Conservation (phyloP, 176 grass and related monocot genomes). For the Hordeum marinum region DNA sequence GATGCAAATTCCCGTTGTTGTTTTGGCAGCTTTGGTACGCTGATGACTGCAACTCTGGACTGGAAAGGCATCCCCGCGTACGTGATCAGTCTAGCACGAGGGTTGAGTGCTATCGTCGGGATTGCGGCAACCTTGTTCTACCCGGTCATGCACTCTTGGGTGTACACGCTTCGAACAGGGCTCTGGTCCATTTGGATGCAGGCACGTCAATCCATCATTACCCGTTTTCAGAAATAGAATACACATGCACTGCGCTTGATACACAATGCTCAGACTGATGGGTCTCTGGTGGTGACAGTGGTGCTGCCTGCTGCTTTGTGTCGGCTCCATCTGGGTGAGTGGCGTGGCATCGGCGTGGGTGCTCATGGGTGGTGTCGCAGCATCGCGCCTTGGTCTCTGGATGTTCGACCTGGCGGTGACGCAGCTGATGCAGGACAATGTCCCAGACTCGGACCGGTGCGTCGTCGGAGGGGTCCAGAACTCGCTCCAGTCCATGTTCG, state of each 20-base stretch:
- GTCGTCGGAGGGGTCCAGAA: conserved; percentile 76
- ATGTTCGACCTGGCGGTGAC: conserved; percentile 86
- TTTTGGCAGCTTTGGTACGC: neutral
- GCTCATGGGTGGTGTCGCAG: conserved; percentile 74
- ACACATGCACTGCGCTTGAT: too few relatives aligned
- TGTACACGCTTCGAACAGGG: conserved; percentile 62
- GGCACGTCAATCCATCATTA: neutral
- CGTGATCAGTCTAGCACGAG: conserved; percentile 65
- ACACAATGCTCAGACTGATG: too few relatives aligned
- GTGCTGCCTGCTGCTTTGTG: conserved; percentile 72
- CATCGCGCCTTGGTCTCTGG: conserved; percentile 80
- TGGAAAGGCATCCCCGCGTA: conserved; percentile 48
- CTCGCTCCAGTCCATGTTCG: conserved; percentile 80
- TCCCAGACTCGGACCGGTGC: conserved; percentile 65
- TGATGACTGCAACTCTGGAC: neutral
- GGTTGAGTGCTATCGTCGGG: conserved; percentile 55
- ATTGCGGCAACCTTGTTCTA: conserved; percentile 59
- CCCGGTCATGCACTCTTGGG: conserved; percentile 45
- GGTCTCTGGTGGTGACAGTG: conserved; percentile 33
- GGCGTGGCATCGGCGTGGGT: conserved; percentile 53
- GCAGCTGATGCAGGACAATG: conserved; percentile 73
- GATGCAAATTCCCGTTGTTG: neutral
- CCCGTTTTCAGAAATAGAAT: too few relatives aligned
- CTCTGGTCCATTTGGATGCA: conserved; percentile 83
- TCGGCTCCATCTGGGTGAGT: conserved; percentile 55